These are phyloP conservation scores for Venturia carpophila DNA, from an alignment of 2,329 filamentous ascomycete genomes.

Conservation along the genomic window DNA sequence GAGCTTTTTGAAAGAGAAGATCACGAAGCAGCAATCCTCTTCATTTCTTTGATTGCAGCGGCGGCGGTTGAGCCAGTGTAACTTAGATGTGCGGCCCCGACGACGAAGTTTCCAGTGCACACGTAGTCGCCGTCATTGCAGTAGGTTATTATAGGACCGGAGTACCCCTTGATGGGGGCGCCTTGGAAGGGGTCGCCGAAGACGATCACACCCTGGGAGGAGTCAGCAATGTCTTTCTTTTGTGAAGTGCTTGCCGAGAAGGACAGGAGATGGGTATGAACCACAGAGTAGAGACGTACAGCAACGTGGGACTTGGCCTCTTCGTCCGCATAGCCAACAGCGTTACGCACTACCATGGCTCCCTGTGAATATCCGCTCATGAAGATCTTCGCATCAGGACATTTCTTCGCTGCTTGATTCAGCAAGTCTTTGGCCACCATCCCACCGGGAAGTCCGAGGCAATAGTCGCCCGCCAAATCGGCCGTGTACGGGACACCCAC, in stretches of 20 bases:
- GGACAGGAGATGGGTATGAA: background rate
- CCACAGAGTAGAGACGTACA: background rate
- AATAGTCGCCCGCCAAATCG: slow-evolving; percentile 15
- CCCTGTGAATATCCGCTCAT: slow-evolving; percentile 16
- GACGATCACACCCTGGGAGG: slow-evolving; percentile 16
- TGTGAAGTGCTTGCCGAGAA: too few relatives aligned
- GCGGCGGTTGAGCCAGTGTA: slow-evolving; percentile 7
- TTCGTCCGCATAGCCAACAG: slow-evolving; percentile 3
- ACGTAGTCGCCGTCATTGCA: slow-evolving; percentile 16
- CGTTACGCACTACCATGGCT: slow-evolving; percentile 11
- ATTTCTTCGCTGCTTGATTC: slow-evolving; percentile 15
- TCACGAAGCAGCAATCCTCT: background rate
- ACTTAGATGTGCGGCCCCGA: slow-evolving; percentile 17
- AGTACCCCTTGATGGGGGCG: slow-evolving; percentile 20
- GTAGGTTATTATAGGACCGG: slow-evolving; percentile 18
- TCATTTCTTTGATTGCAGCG: slow-evolving; percentile 1
- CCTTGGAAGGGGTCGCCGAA: slow-evolving; percentile 21
- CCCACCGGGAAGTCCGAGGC: slow-evolving; percentile 13
- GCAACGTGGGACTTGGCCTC: background rate
- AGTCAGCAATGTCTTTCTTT: background rate
- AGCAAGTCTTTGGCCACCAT: slow-evolving; percentile 17
- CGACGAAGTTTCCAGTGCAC: slow-evolving; percentile 14
- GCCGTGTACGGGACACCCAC: slow-evolving; percentile 8
- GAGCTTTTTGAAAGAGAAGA: background rate
- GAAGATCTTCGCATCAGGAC: slow-evolving; percentile 11